Evolutionary conservation across 2,329 filamentous ascomycete genomes (phyloP).

Genomic region (Aspergillus sp.): DNA sequence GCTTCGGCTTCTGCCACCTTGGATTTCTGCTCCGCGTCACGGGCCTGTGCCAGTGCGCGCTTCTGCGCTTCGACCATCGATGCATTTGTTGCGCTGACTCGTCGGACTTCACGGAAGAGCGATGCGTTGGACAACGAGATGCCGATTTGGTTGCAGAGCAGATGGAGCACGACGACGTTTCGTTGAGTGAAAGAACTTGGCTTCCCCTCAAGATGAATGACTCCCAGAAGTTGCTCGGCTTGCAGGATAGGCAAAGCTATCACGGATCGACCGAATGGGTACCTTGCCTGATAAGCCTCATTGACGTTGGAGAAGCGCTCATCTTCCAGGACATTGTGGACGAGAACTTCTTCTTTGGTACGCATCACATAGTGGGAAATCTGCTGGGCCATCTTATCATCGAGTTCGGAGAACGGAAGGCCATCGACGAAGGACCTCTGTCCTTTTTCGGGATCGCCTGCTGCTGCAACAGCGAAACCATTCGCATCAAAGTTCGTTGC

Average conservation of each 20-base stretch:
- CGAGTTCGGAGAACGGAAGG: slow-evolving; percentile 48
- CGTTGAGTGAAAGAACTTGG: slow-evolving; percentile 58
- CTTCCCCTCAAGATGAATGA: slow-evolving; percentile 55
- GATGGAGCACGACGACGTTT: slow-evolving; percentile 42
- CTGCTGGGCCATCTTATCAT: slow-evolving; percentile 53
- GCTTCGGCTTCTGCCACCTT: slow-evolving; percentile 58
- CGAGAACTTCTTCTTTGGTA: slow-evolving; percentile 55
- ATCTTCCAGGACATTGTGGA: slow-evolving; percentile 56
- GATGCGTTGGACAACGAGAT: slow-evolving; percentile 58
- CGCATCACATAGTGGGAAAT: slow-evolving; percentile 55
- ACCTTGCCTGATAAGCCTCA: slow-evolving; percentile 46
- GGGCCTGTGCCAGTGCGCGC: slow-evolving; percentile 52
- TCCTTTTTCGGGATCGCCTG: slow-evolving; percentile 49
- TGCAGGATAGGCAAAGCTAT: slow-evolving; percentile 57
- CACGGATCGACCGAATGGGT: slow-evolving; percentile 51
- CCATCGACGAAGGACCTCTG: slow-evolving; percentile 47
- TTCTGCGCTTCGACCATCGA: slow-evolving; percentile 61
- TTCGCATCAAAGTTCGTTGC: slow-evolving; percentile 52
- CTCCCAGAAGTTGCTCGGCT: slow-evolving; percentile 50
- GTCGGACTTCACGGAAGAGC: slow-evolving; percentile 53
- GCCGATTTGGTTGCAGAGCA: slow-evolving; percentile 56
- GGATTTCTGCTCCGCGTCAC: slow-evolving; percentile 56
- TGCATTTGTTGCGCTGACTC: slow-evolving; percentile 54
- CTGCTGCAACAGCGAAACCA: slow-evolving; percentile 54
- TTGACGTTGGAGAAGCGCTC: slow-evolving; percentile 57